These are phyloP conservation scores for Colletotrichum kahawae DNA, from an alignment of 2,329 filamentous ascomycete genomes.

Conservation along the genomic window DNA sequence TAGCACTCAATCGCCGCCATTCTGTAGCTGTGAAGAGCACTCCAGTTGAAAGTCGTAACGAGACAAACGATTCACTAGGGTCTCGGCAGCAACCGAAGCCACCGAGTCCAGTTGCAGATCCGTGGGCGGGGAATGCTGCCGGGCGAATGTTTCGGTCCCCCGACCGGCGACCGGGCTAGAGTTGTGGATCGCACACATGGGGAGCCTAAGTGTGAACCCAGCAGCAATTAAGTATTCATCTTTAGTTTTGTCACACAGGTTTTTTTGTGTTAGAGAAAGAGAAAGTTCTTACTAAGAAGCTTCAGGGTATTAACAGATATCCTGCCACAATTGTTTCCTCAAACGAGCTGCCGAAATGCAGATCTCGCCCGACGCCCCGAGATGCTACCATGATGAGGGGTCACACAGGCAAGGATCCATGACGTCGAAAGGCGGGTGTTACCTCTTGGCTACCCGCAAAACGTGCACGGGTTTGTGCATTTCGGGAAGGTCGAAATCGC, in stretches of 20 bases:
- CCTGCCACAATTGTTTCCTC: no score
- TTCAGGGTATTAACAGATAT: no score
- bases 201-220: neutral
- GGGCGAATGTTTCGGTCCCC: neutral
- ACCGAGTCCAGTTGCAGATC: neutral
- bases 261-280: no score
- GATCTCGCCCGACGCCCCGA: neutral
- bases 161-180: neutral
- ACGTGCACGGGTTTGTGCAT: neutral
- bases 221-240: neutral
- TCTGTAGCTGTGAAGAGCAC: neutral
- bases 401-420: neutral
- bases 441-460: constrained; percentile 2
- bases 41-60: no score
- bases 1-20: fast-evolving
- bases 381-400: neutral
- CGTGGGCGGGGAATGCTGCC: neutral
- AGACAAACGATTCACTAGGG: neutral
- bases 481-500: constrained; percentile 6
- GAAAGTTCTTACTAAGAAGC: no score
- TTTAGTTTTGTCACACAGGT: no score
- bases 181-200: neutral
- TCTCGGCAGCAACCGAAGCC: neutral
- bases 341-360: neutral
- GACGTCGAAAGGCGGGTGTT: neutral